Conservation (phyloP, 495 filamentous ascomycete species). For the Aspergillus avenaceus region DNA sequence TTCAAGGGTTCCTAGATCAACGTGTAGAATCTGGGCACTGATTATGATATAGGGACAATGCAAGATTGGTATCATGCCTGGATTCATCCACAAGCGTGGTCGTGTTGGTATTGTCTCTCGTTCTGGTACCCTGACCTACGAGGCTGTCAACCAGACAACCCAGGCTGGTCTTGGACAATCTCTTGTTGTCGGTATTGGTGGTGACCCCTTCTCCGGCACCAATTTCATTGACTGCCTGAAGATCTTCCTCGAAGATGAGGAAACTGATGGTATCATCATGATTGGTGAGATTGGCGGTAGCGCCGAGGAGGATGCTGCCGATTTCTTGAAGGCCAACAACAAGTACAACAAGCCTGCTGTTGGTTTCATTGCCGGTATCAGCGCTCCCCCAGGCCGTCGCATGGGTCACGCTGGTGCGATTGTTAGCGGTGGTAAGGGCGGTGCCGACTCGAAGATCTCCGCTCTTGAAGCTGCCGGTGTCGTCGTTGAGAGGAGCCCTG, state of each 20-base stretch:
- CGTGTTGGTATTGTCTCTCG: conserved; percentile 97
- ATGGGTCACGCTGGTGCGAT: conserved; percentile 99
- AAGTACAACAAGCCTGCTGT: conserved; percentile 92
- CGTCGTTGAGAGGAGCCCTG: conserved; percentile 92
- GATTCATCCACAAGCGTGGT: conserved; percentile 99
- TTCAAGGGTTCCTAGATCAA: no score
- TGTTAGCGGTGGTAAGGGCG: conserved; percentile 94
- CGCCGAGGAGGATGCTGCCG: conserved; percentile 95
- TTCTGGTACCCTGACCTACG: conserved; percentile 97
- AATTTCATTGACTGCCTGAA: conserved; percentile 99
- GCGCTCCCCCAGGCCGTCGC: conserved; percentile 87
- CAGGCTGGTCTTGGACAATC: conserved; percentile 95
- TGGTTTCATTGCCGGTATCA: conserved; percentile 97
- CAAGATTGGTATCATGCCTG: conserved; percentile 99
- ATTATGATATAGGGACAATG: conserved; percentile 71
- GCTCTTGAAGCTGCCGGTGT: conserved; percentile 92
- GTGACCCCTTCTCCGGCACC: conserved; percentile 97
- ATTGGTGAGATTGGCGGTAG: conserved; percentile 98
- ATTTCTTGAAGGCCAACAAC: conserved; percentile 91
- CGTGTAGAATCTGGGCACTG: no score
- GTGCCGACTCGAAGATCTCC: conserved; percentile 94
- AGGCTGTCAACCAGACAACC: conserved; percentile 99
- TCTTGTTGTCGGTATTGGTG: conserved; percentile 96
- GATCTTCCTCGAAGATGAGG: conserved; percentile 92
- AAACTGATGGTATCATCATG: conserved; percentile 99